phyloP scores from a whole-genome alignment of 2,329 filamentous ascomycete genomes.

The Lanzia echinophila region DNA sequence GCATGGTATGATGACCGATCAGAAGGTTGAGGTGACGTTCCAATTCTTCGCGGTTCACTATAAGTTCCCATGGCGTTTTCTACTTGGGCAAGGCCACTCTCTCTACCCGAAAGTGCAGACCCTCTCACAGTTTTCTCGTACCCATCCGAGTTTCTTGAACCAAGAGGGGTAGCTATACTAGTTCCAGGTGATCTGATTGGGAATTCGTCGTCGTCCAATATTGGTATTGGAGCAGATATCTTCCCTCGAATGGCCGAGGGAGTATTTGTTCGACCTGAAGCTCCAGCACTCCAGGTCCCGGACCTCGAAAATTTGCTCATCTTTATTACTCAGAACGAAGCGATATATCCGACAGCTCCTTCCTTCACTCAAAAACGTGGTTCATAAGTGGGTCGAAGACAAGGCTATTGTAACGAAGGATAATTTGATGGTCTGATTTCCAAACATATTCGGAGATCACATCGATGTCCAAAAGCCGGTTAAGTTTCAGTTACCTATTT shows the following conservation, averaged over 20 bases:
- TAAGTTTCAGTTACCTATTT: not conserved
- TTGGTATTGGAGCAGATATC: slow-evolving; percentile 54
- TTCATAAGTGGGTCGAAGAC: slow-evolving; percentile 16
- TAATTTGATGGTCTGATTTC: slow-evolving; percentile 3
- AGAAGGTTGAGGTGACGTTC: slow-evolving; percentile 4
- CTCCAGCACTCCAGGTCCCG: slow-evolving; percentile 21
- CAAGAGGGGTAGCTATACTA: slow-evolving; percentile 31
- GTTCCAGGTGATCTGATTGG: slow-evolving; percentile 42
- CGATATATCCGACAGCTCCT: not conserved
- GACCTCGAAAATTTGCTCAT: slow-evolving; percentile 26
- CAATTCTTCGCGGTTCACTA: slow-evolving; percentile 2
- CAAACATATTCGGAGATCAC: slow-evolving; percentile 12
- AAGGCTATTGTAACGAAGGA: slow-evolving; percentile 6
- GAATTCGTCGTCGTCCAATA: slow-evolving; percentile 50
- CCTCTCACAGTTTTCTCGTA: slow-evolving; percentile 7
- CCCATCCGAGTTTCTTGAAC: slow-evolving; percentile 16
- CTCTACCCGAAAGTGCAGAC: slow-evolving; percentile 6
- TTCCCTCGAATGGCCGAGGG: slow-evolving; percentile 47
- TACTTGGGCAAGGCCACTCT: slow-evolving; percentile 14
- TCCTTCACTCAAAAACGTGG: not conserved
- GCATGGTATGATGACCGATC: slow-evolving; percentile 15
- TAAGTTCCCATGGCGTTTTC: slow-evolving; percentile 8
- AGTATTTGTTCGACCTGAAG: slow-evolving; percentile 28
- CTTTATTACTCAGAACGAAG: slow-evolving; percentile 7
- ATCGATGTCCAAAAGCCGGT: not conserved